phyloP scores from a whole-genome alignment of 352 stramenopile species.

The Poterioochromonas sp. region DNA sequence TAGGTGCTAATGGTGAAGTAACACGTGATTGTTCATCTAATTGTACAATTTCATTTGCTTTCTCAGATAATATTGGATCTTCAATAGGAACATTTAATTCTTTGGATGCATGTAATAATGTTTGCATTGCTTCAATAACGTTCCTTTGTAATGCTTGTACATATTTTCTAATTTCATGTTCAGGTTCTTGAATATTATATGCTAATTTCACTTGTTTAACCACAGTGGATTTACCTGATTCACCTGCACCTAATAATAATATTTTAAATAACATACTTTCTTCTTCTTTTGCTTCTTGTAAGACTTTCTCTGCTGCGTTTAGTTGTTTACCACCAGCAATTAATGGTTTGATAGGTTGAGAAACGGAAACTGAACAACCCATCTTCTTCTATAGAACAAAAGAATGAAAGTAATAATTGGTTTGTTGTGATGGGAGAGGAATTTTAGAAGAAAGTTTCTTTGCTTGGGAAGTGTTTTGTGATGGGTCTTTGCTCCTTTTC shows the following conservation, averaged over 20 bases:
- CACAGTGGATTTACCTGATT: constrained; percentile 52
- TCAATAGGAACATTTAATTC: not conserved
- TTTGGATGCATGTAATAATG: constrained; percentile 1
- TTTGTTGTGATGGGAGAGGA: too few species aligned
- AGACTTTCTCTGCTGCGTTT: constrained; percentile 2
- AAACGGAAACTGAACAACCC: too few species aligned
- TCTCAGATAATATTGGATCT: not conserved
- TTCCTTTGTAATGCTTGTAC: not conserved
- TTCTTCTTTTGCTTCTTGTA: not conserved
- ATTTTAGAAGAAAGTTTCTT: too few species aligned
- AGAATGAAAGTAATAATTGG: too few species aligned
- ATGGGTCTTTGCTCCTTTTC: too few species aligned
- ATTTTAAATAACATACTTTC: constrained; percentile 42
- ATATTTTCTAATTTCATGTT: not conserved
- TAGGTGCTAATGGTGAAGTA: not conserved
- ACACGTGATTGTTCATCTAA: not conserved
- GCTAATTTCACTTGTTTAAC: constrained; percentile 59
- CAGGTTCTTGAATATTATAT: not conserved
- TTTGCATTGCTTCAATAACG: constrained; percentile 1
- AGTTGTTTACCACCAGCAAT: too few species aligned
- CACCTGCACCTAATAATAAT: constrained; percentile 47
- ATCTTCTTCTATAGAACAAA: too few species aligned
- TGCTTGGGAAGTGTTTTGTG: too few species aligned
- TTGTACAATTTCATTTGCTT: not conserved
- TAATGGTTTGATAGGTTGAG: too few species aligned